These are phyloP conservation scores for Dioszegia crocea DNA, from an alignment of 768 basidiomycete species.

Conservation along the genomic window DNA sequence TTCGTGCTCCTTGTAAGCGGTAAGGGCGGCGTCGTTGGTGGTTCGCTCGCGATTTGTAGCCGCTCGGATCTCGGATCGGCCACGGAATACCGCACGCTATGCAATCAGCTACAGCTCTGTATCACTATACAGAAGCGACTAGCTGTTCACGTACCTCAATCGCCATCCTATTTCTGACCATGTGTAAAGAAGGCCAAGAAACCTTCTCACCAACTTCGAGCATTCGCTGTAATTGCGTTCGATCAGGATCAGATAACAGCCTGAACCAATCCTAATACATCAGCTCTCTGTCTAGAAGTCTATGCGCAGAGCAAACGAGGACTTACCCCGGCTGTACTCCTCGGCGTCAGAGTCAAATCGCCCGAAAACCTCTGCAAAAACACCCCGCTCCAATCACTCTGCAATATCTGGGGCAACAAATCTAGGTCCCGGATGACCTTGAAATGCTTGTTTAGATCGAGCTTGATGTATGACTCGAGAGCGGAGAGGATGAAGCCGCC, in stretches of 20 bases:
- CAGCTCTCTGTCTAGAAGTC: constrained; percentile 1
- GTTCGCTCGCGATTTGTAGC: constrained; percentile 53
- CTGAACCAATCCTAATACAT: constrained; percentile 70
- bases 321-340: constrained; percentile 68
- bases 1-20: constrained; percentile 6
- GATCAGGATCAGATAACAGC: constrained; percentile 78
- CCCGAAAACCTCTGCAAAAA: constrained; percentile 86
- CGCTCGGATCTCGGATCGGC: constrained; percentile 67
- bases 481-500: constrained; percentile 90
- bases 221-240: constrained; percentile 75
- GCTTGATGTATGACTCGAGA: constrained; percentile 88
- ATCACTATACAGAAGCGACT: background rate
- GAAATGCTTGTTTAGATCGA: constrained; percentile 95
- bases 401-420: constrained; percentile 83
- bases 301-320: background rate
- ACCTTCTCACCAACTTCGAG: constrained; percentile 78
- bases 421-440: constrained; percentile 95
- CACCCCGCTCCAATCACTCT: constrained; percentile 94
- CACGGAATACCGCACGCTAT: constrained; percentile 78
- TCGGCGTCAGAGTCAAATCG: constrained; percentile 51
- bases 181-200: constrained; percentile 94
- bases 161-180: constrained; percentile 80
- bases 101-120: constrained; percentile 10
- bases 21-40: constrained; percentile 27
- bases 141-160: constrained; percentile 38